Base-by-base conservation (phyloP, 768 basidiomycete species). In the Amanita pseudoporphyria region DNA sequence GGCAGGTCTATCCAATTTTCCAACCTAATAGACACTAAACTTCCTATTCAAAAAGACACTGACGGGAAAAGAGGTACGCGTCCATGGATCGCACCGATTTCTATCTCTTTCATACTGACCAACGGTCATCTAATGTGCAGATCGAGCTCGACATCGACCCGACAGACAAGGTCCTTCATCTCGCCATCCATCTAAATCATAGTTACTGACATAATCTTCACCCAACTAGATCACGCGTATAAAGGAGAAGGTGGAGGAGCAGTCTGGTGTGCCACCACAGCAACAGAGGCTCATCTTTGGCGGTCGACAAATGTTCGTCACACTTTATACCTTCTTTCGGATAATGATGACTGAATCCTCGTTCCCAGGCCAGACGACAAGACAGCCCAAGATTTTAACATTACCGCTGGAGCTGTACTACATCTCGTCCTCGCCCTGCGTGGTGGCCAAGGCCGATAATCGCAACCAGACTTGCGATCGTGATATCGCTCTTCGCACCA, bases 221-320 rank as follows among this genome's bases (percentile, higher is more conserved):
- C 41, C 49, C 57, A 39, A 36, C 32, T 62, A 98, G 95, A 89
- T 96, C 60, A 73, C 81, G 40, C 81, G 88, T 57, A 92, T 98
- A 69, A 98, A 98, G 72, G 93, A 95, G 76, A 88, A 89, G 65
- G 91, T 97, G 7, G 95, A 98, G 66, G 94, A 97, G 71, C 94
- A 97, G 69, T 93, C 92, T 5, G 95, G 95, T 56, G 95, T 98
- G 36, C 95, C 95, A 19, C 95, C 95, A 53, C 88, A 75, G 37
- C 95, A 98, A 66, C 95, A 98, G 66, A 81, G 95, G 51, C 67
- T 98, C 60, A 98, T 98, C 64, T 96, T 84, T 64, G 68, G 79
- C 60, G 95, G 95, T 30, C 81, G 93, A 61, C 94, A 96, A 63
- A 84, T 97, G 95, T 97, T 66, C 67, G 79, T 70, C 21, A 22